Conservation (phyloP, 2,329 filamentous ascomycete genomes). For the Fusarium nematophilum region DNA sequence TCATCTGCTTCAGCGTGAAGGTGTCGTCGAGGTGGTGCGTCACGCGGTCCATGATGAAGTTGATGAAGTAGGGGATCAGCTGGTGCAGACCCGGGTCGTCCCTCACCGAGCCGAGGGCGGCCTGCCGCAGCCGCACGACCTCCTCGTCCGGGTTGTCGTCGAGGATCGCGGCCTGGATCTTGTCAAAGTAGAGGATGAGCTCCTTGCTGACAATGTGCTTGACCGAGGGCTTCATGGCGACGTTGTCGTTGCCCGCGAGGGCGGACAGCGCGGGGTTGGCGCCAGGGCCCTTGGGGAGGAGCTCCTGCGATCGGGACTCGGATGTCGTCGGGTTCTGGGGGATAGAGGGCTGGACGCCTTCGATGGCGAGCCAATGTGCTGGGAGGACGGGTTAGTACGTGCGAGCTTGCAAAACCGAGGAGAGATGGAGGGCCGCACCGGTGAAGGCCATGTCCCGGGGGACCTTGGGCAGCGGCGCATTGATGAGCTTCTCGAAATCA, state of each 20-base stretch:
- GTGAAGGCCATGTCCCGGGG: conserved; percentile 93
- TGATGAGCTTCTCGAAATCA: conserved; percentile 98
- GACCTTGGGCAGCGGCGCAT: conserved; percentile 93
- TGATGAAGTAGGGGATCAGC: conserved; percentile 94
- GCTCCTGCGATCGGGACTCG: conserved; percentile 84
- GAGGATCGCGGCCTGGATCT: conserved; percentile 88
- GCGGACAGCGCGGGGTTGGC: conserved; percentile 85
- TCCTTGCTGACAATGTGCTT: conserved; percentile 98
- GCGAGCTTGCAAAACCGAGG: too few relatives aligned
- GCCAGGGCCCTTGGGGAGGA: conserved; percentile 89
- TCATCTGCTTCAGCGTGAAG: conserved; percentile 90
- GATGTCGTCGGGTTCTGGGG: conserved; percentile 93
- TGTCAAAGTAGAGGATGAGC: conserved; percentile 95
- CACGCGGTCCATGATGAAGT: conserved; percentile 95
- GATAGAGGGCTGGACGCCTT: conserved; percentile 96
- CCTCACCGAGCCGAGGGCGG: conserved; percentile 85
- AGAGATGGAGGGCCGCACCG: conserved; percentile 61
- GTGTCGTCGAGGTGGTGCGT: conserved; percentile 92
- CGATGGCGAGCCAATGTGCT: conserved; percentile 98
- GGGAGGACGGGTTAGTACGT: conserved; percentile 32
- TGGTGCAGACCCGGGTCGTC: conserved; percentile 95
- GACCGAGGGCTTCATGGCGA: conserved; percentile 87
- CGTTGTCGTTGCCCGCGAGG: conserved; percentile 85
- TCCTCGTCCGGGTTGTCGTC: conserved; percentile 88
- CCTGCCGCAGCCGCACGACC: conserved; percentile 77